Base-by-base conservation (phyloP, 2,329 filamentous ascomycete species). In the Lecanosticta acicola region DNA sequence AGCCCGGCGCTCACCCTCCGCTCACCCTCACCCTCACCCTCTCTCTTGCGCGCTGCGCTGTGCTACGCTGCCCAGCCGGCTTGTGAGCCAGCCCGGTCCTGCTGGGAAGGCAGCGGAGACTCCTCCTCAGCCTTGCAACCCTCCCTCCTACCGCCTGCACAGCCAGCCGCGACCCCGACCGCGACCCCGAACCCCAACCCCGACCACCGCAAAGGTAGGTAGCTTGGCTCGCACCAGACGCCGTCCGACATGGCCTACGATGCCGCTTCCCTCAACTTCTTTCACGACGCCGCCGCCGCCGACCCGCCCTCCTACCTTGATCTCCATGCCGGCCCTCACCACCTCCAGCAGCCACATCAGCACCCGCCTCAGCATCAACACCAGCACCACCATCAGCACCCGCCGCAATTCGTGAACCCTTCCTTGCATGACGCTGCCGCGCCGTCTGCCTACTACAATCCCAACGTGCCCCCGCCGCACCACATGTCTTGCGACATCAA, bases 401-500 rank as follows among this genome's bases (percentile, higher is more conserved):
- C 50, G 32, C 50, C 48, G 34, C 50, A 45, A 14, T 50, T 48
- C 45, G 43, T 32, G 14, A 33, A 26, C 3, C 38, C 29, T 20
- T 24, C 39, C 10, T 26, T 41, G 32, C 40, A 34, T n/a, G 46
- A 49, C 18, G 35, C 32, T 45, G 46, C 18, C 41, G 46, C 47
- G 26, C 40, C 49, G 20, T 36, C 42, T n/a, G 46, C 43, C 24
- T 59, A 46, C 44, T 56, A 54, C 42, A 50, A 39, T 16, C 34
- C 41, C 29, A 50, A 45, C 43, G 33, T 40, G 39, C 53, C 50
- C 29, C 24, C 24, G 24, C 24, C 24, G 5, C 52, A 54, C 51
- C 62, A 63, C 18, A 51, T 62, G 46, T 48, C 55, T 45, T 59
- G 63, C 58, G 71, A 75, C 59, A 70, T 73, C 58, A 75, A 74